Base-by-base conservation (phyloP, 1,139 yeast species). In the Candida sp. region DNA sequence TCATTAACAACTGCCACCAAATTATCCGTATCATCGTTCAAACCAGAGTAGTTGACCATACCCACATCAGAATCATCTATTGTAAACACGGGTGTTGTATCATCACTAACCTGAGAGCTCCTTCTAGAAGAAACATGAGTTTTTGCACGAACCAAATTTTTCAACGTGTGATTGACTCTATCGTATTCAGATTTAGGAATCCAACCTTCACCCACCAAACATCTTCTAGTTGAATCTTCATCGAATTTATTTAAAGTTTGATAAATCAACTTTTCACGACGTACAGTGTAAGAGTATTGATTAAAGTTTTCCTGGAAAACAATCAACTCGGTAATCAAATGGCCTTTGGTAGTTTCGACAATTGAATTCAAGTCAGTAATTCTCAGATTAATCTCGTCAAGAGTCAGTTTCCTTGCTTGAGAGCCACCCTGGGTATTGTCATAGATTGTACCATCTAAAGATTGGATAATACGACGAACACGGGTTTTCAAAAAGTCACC, bases 151-250 rank as follows among this genome's bases (percentile, higher is more conserved):
- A 68, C 55, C 39, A 68, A 53, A 29, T 49, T 54, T 37, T 51
- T 58, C 42, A 69, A 57, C 4, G 66, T 56, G 23, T 45, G 55
- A 29, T 66, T 61, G 22, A 66, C 54, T 21, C 48, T 50, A 6
- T 44, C 48, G 41, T 62, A 56, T 43, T 71, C 74, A 15, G 55
- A 49, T 27, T 52, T 55, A 1, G 96, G 96, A 33, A 90, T 77
- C 99, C 99, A 93, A 29, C 98, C 99, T 70, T 93, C 99, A n/a
- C 96, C 98, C 47, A 93, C 89, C 44, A 93, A 71, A 48, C 95
- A 87, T 55, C 93, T 80, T 64, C 98, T 79, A 33, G 89, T 82
- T 46, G 83, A 81, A 61, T 91, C 97, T 61, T 83, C 88, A 58
- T 86, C 87, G 64, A 91, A 90, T 54, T 80, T 74, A 64, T 91